Percentiles rank a stretch among this genome's conserved stretches.
Evolutionary conservation across 805 yeast genomes (phyloP).

Genomic region (Wickerhamiella alocasiicola): DNA sequence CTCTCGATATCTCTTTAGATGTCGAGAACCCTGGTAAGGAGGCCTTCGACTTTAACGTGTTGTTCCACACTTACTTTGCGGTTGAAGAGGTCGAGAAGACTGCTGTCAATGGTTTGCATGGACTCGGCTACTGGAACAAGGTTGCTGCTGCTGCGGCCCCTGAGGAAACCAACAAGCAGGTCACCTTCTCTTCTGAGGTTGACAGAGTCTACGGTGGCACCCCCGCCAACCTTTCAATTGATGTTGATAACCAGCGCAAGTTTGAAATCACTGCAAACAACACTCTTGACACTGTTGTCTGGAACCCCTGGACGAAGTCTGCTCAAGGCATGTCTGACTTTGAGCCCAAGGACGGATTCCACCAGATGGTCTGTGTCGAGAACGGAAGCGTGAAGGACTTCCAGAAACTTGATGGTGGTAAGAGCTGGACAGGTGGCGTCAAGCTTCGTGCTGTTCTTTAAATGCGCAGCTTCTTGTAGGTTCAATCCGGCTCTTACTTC

Average conservation of each 20-base stretch:
- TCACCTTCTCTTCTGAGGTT: conserved; percentile 41
- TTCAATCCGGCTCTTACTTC: too few species aligned
- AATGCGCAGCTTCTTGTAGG: too few species aligned
- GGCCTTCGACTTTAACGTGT: conserved; percentile 77
- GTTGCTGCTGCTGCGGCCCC: conserved; percentile 36
- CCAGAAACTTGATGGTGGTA: conserved; percentile 52
- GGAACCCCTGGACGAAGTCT: conserved; percentile 94
- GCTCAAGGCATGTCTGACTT: conserved; percentile 81
- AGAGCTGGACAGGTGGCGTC: conserved; percentile 49
- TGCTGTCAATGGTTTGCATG: conserved; percentile 65
- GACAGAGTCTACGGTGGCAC: conserved; percentile 73
- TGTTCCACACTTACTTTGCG: conserved; percentile 80
- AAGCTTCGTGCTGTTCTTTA: conserved; percentile 13
- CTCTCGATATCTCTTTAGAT: conserved; percentile 45
- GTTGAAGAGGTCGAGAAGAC: conserved; percentile 68
- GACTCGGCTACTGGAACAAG: conserved; percentile 65
- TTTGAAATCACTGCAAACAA: conserved; percentile 49
- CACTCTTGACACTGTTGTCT: conserved; percentile 64
- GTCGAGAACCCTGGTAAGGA: conserved; percentile 58
- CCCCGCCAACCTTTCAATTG: conserved; percentile 42
- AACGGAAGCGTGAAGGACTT: conserved; percentile 79
- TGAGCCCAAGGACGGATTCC: conserved; percentile 70
- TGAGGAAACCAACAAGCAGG: conserved; percentile 22
- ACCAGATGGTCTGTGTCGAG: conserved; percentile 86
- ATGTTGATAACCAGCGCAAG: conserved; percentile 55